A percentile compares a stretch with the other conserved stretches of the same genome.
phyloP scores from a whole-genome alignment of 2,329 filamentous ascomycete species.

The Aspergillus transmontanensis region DNA sequence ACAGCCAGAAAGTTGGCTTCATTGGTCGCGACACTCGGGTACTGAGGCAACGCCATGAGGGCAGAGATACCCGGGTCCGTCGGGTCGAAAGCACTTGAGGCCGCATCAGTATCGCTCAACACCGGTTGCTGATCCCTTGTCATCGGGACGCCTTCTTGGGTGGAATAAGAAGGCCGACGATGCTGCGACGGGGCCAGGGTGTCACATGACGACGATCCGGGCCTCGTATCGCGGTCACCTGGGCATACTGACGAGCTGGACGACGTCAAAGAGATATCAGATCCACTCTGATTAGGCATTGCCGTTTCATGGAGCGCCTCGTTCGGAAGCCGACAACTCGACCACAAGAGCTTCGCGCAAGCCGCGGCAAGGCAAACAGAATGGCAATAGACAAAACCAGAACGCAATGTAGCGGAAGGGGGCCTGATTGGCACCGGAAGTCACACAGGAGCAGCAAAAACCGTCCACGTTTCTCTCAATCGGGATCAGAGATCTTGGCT shows the following conservation, averaged over 20 bases:
- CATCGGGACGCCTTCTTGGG: constrained; percentile 3
- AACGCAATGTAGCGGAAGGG: constrained; percentile 3
- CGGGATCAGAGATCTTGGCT: constrained; percentile 23
- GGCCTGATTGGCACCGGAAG: constrained; percentile 18
- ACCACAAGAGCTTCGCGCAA: constrained; percentile 11
- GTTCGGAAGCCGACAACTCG: constrained; percentile 13
- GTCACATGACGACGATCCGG: constrained; percentile 17
- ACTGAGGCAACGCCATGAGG: constrained; percentile 33
- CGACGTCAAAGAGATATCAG: constrained; percentile 15
- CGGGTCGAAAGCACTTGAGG: constrained; percentile 8
- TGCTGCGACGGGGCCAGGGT: not conserved
- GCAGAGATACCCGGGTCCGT: constrained; percentile 29
- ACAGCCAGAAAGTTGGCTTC: constrained; percentile 23
- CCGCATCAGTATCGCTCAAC: not conserved
- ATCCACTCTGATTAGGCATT: constrained; percentile 20
- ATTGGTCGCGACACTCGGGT: constrained; percentile 25
- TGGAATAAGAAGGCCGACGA: constrained; percentile 7
- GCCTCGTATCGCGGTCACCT: constrained; percentile 11
- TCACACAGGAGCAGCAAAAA: constrained; percentile 7
- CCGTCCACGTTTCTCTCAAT: constrained; percentile 25
- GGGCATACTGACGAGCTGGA: constrained; percentile 12
- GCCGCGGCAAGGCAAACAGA: constrained; percentile 3
- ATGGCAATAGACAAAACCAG: constrained; percentile 2
- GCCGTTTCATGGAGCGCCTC: constrained; percentile 4
- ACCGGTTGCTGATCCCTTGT: not conserved